A percentile compares a stretch with the other conserved stretches of the same genome.
phyloP scores from a whole-genome alignment of 768 basidiomycete genomes.

The Boletus pseudo-olivaceus region DNA sequence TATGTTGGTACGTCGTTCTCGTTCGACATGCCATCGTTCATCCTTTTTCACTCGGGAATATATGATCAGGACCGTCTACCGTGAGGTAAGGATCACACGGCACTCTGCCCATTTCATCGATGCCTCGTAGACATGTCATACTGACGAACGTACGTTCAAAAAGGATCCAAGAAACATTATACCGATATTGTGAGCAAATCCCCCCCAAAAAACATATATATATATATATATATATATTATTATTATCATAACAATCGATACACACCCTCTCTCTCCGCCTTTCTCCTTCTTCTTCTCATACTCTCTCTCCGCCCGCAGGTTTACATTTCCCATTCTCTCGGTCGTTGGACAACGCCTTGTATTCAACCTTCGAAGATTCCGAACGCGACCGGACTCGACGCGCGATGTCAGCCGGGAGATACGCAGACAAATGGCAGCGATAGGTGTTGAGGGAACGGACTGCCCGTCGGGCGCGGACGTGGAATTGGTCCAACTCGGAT shows the following conservation, averaged over 20 bases:
- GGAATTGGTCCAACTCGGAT: background rate
- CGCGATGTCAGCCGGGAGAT: slow-evolving; percentile 12
- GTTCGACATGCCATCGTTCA: background rate
- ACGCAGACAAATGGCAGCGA: slow-evolving; percentile 9
- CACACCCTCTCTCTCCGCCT: no score
- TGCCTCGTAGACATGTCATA: background rate
- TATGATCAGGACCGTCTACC: slow-evolving; percentile 6
- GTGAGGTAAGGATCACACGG: slow-evolving; percentile 2
- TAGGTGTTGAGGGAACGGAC: background rate
- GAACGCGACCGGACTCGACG: background rate
- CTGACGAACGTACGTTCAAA: background rate
- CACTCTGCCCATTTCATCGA: background rate
- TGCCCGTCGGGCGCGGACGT: background rate
- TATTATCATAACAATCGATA: no score
- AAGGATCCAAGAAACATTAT: slow-evolving; percentile 17
- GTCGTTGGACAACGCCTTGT: slow-evolving; percentile 24
- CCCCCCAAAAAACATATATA: no score
- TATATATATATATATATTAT: no score
- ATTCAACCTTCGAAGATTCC: slow-evolving; percentile 17
- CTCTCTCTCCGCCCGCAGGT: background rate
- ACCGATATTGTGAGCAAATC: slow-evolving; percentile 5
- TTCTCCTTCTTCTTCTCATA: background rate
- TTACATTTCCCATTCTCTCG: slow-evolving; percentile 8
- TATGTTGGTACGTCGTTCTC: slow-evolving; percentile 13
- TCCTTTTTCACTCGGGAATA: background rate